Evolutionary conservation across 805 yeast genomes (phyloP).

Genomic region (Maudiozyma pseudohumilis): DNA sequence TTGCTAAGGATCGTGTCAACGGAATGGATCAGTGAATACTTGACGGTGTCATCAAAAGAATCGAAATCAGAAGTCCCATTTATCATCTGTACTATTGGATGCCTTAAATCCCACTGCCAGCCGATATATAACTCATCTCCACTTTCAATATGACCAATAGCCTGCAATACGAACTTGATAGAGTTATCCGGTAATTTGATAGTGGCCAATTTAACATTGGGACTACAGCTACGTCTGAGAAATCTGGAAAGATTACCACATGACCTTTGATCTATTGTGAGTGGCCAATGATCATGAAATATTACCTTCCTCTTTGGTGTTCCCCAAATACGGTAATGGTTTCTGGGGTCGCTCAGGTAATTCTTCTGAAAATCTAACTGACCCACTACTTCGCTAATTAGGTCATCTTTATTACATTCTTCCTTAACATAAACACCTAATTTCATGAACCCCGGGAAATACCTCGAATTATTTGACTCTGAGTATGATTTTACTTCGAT

Average conservation of each 20-base stretch:
- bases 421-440: conserved; percentile 47
- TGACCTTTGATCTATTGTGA: conserved; percentile 71
- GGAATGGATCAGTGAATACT: conserved; percentile 46
- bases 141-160: conserved; percentile 45
- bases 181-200: conserved; percentile 25
- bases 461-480: conserved; percentile 45
- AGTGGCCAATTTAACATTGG: conserved; percentile 60
- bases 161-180: conserved; percentile 47
- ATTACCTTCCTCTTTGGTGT: conserved; percentile 52
- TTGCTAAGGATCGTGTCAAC: conserved; percentile 52
- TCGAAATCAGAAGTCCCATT: conserved; percentile 41
- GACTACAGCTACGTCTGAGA: conserved; percentile 63
- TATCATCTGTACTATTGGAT: conserved; percentile 56
- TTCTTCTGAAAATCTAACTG: conserved; percentile 54
- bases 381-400: conserved; percentile 59
- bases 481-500: conserved; percentile 45
- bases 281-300: conserved; percentile 44
- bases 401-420: conserved; percentile 36
- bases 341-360: conserved; percentile 55
- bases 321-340: conserved; percentile 71
- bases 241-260: conserved; percentile 79
- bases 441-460: conserved; percentile 65
- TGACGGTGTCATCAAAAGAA: conserved; percentile 42
- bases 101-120: conserved; percentile 83
- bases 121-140: conserved; percentile 66